Conservation (phyloP, 78 protist species). For the Isochrysis galbana region DNA sequence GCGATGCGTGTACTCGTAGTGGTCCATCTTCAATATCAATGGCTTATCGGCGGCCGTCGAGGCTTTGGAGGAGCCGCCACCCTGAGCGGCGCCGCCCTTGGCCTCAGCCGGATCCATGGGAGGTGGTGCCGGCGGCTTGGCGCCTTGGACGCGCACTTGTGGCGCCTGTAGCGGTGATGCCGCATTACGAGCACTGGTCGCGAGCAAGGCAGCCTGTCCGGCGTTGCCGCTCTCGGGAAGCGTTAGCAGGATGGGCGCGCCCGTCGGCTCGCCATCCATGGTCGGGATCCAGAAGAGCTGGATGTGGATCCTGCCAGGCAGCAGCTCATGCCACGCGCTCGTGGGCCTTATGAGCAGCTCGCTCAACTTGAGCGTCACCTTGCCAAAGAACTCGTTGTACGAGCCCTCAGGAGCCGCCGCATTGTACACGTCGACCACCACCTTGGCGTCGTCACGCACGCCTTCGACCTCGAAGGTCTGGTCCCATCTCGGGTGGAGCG, state of each 20-base stretch:
- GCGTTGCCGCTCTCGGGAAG: too few relatives aligned
- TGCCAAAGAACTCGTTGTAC: neutral
- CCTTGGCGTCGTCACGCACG: neutral
- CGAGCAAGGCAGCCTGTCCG: too few relatives aligned
- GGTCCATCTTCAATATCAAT: too few relatives aligned
- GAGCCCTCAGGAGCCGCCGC: neutral
- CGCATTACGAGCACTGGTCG: too few relatives aligned
- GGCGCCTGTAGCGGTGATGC: too few relatives aligned
- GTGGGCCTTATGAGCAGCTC: neutral
- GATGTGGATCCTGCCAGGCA: neutral
- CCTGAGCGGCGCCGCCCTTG: neutral
- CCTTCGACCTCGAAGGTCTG: neutral
- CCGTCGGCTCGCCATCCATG: neutral
- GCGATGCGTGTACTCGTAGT: conserved; percentile 18
- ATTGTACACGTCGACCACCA: neutral
- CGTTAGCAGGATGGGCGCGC: neutral
- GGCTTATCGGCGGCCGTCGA: neutral
- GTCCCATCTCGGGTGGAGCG: neutral
- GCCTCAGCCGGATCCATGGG: neutral
- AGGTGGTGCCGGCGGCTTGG: neutral
- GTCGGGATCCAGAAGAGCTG: neutral
- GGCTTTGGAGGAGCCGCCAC: neutral
- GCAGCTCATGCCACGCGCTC: neutral
- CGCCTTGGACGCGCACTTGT: too few relatives aligned
- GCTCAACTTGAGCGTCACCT: neutral